Evolutionary conservation across 305 asterid species (phyloP), one percentile per base, ranked within the genome.

Genomic region (Euphrasia arctica): DNA sequence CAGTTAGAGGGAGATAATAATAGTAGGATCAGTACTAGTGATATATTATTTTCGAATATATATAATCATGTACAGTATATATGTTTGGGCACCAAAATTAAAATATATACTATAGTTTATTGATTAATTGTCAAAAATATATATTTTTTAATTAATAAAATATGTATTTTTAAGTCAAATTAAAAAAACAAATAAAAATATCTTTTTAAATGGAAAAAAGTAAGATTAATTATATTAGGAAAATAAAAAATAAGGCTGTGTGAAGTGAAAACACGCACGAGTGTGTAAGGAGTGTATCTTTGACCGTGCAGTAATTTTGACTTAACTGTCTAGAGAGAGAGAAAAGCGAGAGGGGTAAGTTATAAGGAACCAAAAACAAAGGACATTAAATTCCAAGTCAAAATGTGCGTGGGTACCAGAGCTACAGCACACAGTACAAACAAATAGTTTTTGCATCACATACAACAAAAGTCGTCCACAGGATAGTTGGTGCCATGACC

Each of bases 281-380:
- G 52, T 52, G 57, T 27, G 12, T 42, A 54, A 39, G 22, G 22
- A 18, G 63, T 42, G 57, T 27, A 47, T 52, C 43, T 71, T 75
- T 75, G 79, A 75, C 79, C 64, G 63, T 75, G 77, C 75, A 72
- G 80, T 69, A 72, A 68, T 2, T 65, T 76, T 64, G 77, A 72
- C 70, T 72, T 72, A 7, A 25, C 9, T 29, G 11, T n/a, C 1
- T 10, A 41, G 32, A 6, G 11, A 1, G 0, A 18, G 4, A 7
- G 25, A 22, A 9, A 0, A 59, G 64, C 32, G 22, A 56, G 15
- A 55, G 1, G 11, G 13, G 22, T 18, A 18, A 18, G 22, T 18
- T 18, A 18, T 18, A 18, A 18, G 22, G 22, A 18, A 18, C 22
- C 15, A 6, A 1, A 12, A 47, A 41, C 0, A 52, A 14, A 42